Percentiles rank a stretch among this genome's conserved stretches.
phyloP scores from a whole-genome alignment of 169 alveolate genomes.

The Plasmodium sp. region DNA sequence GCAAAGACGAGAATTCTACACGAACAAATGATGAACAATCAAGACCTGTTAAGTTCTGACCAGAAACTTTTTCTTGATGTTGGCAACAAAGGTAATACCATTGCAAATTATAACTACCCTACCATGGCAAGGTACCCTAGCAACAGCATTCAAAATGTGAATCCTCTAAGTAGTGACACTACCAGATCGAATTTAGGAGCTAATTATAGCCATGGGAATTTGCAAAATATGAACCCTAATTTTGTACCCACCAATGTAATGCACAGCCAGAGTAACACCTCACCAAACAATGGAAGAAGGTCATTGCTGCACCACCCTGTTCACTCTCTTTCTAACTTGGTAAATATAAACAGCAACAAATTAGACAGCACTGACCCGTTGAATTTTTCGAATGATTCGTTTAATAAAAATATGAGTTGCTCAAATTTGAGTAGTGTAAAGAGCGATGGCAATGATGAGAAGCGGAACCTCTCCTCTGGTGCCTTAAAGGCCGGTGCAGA shows the following conservation, averaged over 20 bases:
- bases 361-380: conserved; percentile 17
- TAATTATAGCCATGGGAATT: conserved; percentile 31
- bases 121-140: neutral
- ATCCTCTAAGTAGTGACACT: conserved; percentile 2
- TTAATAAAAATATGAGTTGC: conserved; percentile 17
- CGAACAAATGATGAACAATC: conserved; percentile 2
- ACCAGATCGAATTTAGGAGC: conserved; percentile 15
- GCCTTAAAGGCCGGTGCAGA: conserved; percentile 12
- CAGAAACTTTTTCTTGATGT: neutral
- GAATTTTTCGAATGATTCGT: conserved; percentile 10
- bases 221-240: neutral
- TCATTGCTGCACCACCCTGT: conserved; percentile 3
- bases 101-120: conserved; percentile 16
- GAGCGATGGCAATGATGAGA: conserved; percentile 6
- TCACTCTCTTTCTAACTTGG: neutral
- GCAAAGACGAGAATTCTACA: neutral
- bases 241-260: conserved; percentile 26
- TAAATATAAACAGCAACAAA: conserved; percentile 12
- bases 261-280: conserved; percentile 2
- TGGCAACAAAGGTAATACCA: conserved; percentile 15
- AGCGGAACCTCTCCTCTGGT: neutral
- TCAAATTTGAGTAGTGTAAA: neutral
- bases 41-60: conserved; percentile 5
- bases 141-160: conserved; percentile 20
- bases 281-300: conserved; percentile 18